Evolutionary conservation across 139 green algal species (phyloP), one percentile per base, ranked within the genome.

Genomic region (Diplosphaera chodatii): DNA sequence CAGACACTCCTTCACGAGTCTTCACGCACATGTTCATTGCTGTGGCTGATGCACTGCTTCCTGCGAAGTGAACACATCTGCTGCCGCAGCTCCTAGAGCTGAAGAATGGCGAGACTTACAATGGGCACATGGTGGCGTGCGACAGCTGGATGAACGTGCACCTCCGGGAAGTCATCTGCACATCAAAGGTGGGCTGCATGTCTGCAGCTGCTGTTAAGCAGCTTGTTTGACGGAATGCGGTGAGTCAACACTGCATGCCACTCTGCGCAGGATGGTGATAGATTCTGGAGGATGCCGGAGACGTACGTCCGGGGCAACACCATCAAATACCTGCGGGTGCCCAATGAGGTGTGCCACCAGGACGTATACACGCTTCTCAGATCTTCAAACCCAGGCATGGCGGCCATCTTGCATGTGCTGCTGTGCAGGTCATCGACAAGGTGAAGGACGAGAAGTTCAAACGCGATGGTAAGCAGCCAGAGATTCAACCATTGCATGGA

Each of bases 111-210:
- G 95, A 99, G 78, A 99, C 95, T 22, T 99, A 97, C 82, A 99
- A 99, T 80, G 95, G 95, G 4, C 90, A 97, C 67, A 79, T 99
- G 73, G 89, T 97, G 25, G 87, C 89, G 65, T 97, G 91, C 78
- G 95, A 99, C 68, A 95, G 87, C 15, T 99, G 95, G 95, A 99
- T 99, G 95, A 99, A 99, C 76, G 87, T 98, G 18, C 95, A 99
- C 63, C 40, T 99, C 20, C 78, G 85, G 10, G 95, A 99, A 74
- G 95, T 98, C 59, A 98, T 99, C 68, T 98, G 91, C 88, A 99
- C 95, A 25, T 95, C 90, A 27, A 97, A 96, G 84, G 90, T 90
- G 37, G 25, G 76, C 25, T 25, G 18, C 31, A 32, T 67, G 63
- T 40, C n/a, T n/a, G n/a, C n/a, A n/a, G n/a, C n/a, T n/a, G n/a